phyloP scores from a whole-genome alignment of 2,329 filamentous ascomycete species.

The Penicillium sp. region DNA sequence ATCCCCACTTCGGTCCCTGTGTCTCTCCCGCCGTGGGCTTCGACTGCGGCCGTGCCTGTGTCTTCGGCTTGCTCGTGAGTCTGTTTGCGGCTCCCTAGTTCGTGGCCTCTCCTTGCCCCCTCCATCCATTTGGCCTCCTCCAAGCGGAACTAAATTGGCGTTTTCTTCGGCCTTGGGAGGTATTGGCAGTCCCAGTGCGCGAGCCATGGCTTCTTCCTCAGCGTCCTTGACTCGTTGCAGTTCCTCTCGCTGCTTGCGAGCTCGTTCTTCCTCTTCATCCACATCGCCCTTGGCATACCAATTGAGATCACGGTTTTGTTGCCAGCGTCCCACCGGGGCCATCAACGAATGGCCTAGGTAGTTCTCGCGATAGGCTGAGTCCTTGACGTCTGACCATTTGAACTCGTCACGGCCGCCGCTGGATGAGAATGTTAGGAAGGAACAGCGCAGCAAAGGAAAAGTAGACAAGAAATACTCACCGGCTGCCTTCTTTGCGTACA shows the following conservation, averaged over 20 bases:
- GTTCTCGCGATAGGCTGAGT: slow-evolving; percentile 82
- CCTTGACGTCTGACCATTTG: slow-evolving; percentile 92
- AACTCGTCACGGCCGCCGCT: slow-evolving; percentile 88
- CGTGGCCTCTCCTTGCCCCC: slow-evolving; percentile 28
- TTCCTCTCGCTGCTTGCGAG: slow-evolving; percentile 65
- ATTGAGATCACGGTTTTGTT: slow-evolving; percentile 67
- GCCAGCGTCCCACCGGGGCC: slow-evolving; percentile 89
- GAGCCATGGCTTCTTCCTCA: slow-evolving; percentile 85
- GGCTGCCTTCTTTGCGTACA: slow-evolving; percentile 83
- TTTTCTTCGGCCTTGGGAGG: slow-evolving; percentile 63
- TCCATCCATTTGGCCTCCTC: slow-evolving; percentile 51
- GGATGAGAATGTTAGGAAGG: slow-evolving; percentile 1
- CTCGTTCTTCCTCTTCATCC: slow-evolving; percentile 47
- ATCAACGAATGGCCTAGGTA: slow-evolving; percentile 88
- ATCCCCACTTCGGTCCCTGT: slow-evolving; percentile 30
- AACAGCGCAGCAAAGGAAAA: not conserved
- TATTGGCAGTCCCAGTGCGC: slow-evolving; percentile 74
- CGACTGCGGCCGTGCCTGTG: slow-evolving; percentile 34
- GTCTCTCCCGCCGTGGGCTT: slow-evolving; percentile 33
- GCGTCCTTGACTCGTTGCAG: slow-evolving; percentile 80
- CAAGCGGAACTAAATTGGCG: slow-evolving; percentile 61
- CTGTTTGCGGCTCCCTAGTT: slow-evolving; percentile 23
- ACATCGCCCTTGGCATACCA: slow-evolving; percentile 64
- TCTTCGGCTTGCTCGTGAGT: slow-evolving; percentile 23
- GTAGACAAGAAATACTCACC: slow-evolving; percentile 43